Conservation (phyloP, 805 yeast genomes). For the Yarrowia deformans region DNA sequence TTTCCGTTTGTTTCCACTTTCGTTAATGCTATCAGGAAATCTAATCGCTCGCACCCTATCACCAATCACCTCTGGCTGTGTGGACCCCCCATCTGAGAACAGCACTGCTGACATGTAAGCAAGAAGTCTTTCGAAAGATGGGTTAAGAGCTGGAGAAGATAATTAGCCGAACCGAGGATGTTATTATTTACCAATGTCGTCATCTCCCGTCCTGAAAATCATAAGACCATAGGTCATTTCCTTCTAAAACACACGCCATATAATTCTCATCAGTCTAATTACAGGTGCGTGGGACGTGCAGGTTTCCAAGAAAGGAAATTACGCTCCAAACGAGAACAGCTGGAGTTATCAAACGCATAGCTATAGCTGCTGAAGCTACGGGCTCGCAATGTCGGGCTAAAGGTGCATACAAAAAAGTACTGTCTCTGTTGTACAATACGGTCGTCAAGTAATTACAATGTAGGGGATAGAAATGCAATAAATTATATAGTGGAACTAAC, state of each 20-base stretch:
- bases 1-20: constrained; percentile 20
- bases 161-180: neutral
- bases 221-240: neutral
- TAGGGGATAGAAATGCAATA: constrained; percentile 8
- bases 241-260: neutral
- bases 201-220: neutral
- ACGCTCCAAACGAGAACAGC: neutral
- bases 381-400: neutral
- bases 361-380: neutral
- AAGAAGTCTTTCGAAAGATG: neutral
- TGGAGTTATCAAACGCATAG: neutral
- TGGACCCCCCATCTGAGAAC: neutral
- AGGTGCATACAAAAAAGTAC: too few relatives aligned
- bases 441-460: neutral
- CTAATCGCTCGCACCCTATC: neutral
- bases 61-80: neutral
- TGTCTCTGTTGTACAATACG: neutral
- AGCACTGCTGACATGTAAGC: constrained; percentile 9
- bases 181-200: neutral
- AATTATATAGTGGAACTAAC: constrained; percentile 12
- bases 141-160: neutral
- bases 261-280: neutral
- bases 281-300: neutral
- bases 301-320: neutral
- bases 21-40: neutral